Base-by-base conservation (phyloP, 495 filamentous ascomycete species). In the Friedmanniomyces simplex region DNA sequence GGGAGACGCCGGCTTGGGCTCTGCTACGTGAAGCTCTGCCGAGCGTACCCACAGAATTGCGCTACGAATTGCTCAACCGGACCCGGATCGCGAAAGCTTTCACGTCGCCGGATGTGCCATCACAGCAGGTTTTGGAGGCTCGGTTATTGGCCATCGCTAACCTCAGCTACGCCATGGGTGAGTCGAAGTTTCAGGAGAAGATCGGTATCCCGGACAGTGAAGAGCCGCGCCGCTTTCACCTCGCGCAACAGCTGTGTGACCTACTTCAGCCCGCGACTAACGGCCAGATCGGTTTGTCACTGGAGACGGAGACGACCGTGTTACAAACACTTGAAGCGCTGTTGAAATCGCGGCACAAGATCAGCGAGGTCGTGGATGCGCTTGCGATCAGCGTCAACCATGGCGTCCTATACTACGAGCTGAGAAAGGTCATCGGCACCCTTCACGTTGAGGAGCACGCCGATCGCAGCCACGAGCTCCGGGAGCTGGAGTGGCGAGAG, bases 351-450 rank as follows among this genome's bases (percentile, higher is more conserved):
- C 86, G 88, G 59, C 66, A 74, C 55, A 93, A 87, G 65, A 77
- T 85, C 21, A 67, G 79, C 18, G 94, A 99, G 61, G 84, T 97
- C 16, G 83, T 87, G 58, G 79, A 87, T 50, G 91, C 91, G 28
- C 73, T 99, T 22, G 91, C 85, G 66, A 86, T 90, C 55, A 93
- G 93, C 69, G 89, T 96, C 53, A 97, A 91, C 66, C 94, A 99
- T 63, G 94, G 94, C 14, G 84, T 97, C 16, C 78, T 99, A n/a
- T 84, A 96, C 66, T 96, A 97, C 67, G 77, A 95, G 57, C 83
- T 95, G 32, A 83, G 91, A 49, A 96, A 91, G 67, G 84, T 88
- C 12, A 87, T 96, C 54, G 87, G 85, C 22, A 85, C 89, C 59
- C 81, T 97, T 70, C 78, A 76, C 37, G 72, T 72, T 10, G 61